phyloP scores from a whole-genome alignment of 169 alveolate genomes.

The Eimeria mitis region DNA sequence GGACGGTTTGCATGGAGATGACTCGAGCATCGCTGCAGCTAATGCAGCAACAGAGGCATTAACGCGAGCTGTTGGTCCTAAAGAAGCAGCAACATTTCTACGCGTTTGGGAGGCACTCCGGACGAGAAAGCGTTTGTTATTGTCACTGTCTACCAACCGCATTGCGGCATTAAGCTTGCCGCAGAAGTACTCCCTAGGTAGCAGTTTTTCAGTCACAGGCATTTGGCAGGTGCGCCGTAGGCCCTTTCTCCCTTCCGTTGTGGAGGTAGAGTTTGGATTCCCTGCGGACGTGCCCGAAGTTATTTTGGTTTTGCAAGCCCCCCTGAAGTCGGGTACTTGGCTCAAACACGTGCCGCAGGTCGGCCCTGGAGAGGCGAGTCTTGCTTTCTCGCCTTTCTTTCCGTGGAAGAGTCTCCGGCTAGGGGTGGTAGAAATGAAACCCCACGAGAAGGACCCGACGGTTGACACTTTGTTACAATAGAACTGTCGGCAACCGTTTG shows the following conservation, averaged over 20 bases:
- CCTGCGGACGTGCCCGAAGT: slow-evolving; percentile 49
- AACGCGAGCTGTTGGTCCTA: slow-evolving; percentile 43
- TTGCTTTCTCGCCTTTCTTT: slow-evolving; percentile 37
- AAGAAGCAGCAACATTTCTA: slow-evolving; percentile 1
- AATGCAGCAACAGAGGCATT: slow-evolving; percentile 29
- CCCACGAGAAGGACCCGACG: neutral
- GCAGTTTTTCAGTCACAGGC: neutral
- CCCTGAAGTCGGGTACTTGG: slow-evolving; percentile 36
- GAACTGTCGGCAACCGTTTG: neutral
- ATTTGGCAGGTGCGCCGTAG: slow-evolving; percentile 67
- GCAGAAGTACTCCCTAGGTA: neutral
- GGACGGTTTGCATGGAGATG: neutral
- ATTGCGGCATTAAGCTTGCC: slow-evolving; percentile 5
- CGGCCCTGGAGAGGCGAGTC: slow-evolving; percentile 37
- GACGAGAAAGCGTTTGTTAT: slow-evolving; percentile 7
- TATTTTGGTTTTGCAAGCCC: slow-evolving; percentile 38
- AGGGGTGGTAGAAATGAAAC: slow-evolving; percentile 9
- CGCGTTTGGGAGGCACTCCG: slow-evolving; percentile 31
- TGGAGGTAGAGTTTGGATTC: slow-evolving; percentile 30
- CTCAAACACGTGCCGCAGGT: slow-evolving; percentile 19
- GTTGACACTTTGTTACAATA: slow-evolving; percentile 33
- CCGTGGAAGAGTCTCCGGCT: slow-evolving; percentile 51
- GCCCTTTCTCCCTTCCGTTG: slow-evolving; percentile 1
- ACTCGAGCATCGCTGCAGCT: slow-evolving; percentile 1
- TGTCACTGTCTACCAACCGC: slow-evolving; percentile 41